phyloP scores from a whole-genome alignment of 1,139 yeast genomes.

The Torulaspora globosa region DNA sequence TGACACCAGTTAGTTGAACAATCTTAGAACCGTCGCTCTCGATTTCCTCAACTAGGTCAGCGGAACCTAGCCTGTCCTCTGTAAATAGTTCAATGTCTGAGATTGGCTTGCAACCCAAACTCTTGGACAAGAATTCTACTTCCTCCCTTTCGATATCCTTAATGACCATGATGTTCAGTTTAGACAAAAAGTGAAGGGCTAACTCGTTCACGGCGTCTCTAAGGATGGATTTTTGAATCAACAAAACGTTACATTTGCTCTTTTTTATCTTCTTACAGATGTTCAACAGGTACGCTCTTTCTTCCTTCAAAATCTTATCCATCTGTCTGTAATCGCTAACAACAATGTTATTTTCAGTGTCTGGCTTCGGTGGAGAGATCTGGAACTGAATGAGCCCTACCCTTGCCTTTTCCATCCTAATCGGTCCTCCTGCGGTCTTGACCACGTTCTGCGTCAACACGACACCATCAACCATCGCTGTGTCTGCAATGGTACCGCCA shows the following conservation, averaged over 20 bases:
- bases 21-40: slow-evolving; percentile 92
- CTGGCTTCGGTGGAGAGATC: slow-evolving; percentile 98
- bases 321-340: slow-evolving; percentile 97
- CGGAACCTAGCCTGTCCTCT: slow-evolving; percentile 88
- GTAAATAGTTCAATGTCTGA: slow-evolving; percentile 91
- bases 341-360: slow-evolving; percentile 94
- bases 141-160: slow-evolving; percentile 97
- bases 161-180: slow-evolving; percentile 87
- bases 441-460: slow-evolving; percentile 87
- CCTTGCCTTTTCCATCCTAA: slow-evolving; percentile 86
- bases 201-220: slow-evolving; percentile 97
- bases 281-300: slow-evolving; percentile 88
- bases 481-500: slow-evolving; percentile 97
- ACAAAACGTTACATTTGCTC: slow-evolving; percentile 90
- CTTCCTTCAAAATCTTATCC: slow-evolving; percentile 98
- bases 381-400: slow-evolving; percentile 94
- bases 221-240: slow-evolving; percentile 89
- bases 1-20: slow-evolving; percentile 86
- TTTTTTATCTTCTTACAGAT: slow-evolving; percentile 95
- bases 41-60: slow-evolving; percentile 87
- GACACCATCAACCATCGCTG: slow-evolving; percentile 88
- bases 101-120: slow-evolving; percentile 91
- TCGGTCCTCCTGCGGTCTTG: slow-evolving; percentile 94
- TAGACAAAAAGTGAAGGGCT: slow-evolving; percentile 90
- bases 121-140: slow-evolving; percentile 85